A percentile compares a stretch with the other conserved stretches of the same genome.
Conservation (phyloP, 192 early-diverging fungal species). For the Radiomyces spectabilis region DNA sequence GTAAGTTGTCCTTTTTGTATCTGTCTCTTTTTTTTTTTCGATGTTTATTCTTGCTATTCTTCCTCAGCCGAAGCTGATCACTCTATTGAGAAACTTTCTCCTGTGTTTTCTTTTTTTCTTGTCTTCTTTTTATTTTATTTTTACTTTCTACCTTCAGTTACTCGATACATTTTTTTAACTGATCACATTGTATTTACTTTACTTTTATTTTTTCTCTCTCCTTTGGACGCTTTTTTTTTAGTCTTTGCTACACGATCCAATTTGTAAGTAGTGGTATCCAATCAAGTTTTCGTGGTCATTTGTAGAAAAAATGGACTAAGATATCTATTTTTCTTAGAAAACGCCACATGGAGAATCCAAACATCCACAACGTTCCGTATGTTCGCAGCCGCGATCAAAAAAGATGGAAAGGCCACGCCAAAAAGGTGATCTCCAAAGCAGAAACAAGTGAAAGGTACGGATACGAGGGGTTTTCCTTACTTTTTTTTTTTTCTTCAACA, state of each 20-base stretch:
- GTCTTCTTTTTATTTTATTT: neutral
- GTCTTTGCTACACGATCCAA: conserved; percentile 27
- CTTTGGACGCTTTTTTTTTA: neutral
- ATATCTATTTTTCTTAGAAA: conserved; percentile 10
- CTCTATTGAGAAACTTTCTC: too few relatives aligned
- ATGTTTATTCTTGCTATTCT: neutral
- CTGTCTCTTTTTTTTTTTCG: neutral
- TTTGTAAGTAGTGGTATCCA: conserved; percentile 20
- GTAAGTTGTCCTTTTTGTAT: neutral
- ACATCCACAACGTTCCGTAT: conserved; percentile 43
- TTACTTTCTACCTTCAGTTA: too few relatives aligned
- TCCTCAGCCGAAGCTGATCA: neutral
- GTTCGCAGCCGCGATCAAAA: conserved; percentile 41
- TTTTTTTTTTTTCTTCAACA: neutral
- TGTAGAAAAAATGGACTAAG: neutral
- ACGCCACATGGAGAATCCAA: conserved; percentile 40
- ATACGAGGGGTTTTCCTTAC: neutral
- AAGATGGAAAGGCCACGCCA: conserved; percentile 40
- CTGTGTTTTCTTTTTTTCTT: neutral
- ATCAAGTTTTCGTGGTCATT: neutral
- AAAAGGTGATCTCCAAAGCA: conserved; percentile 34
- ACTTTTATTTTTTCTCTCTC: neutral
- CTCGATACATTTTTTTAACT: too few relatives aligned
- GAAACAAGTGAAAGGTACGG: conserved; percentile 31
- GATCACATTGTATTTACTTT: too few relatives aligned